Base-by-base conservation (phyloP, 192 early-diverging fungal genomes). In the Phlyctochytrium bullatum region DNA sequence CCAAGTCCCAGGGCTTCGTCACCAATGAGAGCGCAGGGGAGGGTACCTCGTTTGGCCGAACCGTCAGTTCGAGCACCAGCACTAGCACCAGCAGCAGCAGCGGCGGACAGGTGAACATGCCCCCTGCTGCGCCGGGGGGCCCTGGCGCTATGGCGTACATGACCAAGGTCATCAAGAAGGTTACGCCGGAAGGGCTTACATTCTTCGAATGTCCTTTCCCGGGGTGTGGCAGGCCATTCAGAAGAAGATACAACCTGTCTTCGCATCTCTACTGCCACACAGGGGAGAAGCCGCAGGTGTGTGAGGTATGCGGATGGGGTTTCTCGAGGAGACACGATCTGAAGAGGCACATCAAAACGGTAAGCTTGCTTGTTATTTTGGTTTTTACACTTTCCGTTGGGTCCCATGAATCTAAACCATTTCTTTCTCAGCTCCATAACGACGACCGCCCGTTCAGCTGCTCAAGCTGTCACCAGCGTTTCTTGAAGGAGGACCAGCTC, bases 301-400 rank as follows among this genome's bases (percentile, higher is more conserved):
- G 73, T 54, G 60, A 6, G 1, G 25, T 53, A 10, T 75, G 73
- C 59, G 36, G 24, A 2, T 0, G 64, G 68, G 31, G 25, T 6
- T 75, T 75, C 27, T 85, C 86, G 0, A 78, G 92, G 25, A 88
- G 90, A 36, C 90, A 94, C 59, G 92, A 94, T 69, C 72, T 90
- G 20, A 77, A 86, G 35, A 80, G 92, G 31, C 92, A 94, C 72
- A 80, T 80, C 50, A 86, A 88, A 6, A 47, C n/a, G n/a, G n/a
- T n/a, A n/a, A n/a, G n/a, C n/a, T n/a, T n/a, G n/a, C n/a, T n/a
- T n/a, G n/a, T n/a, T n/a, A n/a, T n/a, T 50, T 50, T 50, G 40
- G 10, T 50, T 50, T 50, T 50, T 50, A 14, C 12, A 50, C 40
- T 14, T 50, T 10, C 12, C n/a, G 12, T 14, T 50, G 40, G 12